Percentiles rank a stretch among this genome's conserved stretches.
phyloP scores from a whole-genome alignment of 2,329 filamentous ascomycete species.

The Trematosphaeria pertusa region DNA sequence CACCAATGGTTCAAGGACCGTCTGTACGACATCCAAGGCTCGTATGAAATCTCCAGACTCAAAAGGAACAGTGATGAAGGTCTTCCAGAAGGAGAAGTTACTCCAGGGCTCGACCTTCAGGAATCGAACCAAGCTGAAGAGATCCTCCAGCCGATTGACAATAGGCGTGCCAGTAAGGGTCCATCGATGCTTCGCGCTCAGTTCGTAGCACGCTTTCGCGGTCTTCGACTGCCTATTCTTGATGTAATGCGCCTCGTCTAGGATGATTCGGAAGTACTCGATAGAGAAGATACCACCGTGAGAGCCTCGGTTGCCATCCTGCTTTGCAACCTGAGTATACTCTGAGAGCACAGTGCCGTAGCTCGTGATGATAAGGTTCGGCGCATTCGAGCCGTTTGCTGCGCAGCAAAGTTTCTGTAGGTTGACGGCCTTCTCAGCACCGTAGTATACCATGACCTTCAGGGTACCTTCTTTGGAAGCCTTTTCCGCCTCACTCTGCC shows the following conservation, averaged over 20 bases:
- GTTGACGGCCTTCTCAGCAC: conserved; percentile 80
- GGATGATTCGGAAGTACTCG: conserved; percentile 91
- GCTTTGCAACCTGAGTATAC: conserved; percentile 75
- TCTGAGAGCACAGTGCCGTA: conserved; percentile 93
- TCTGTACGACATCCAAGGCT: conserved; percentile 95
- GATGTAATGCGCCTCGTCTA: conserved; percentile 95
- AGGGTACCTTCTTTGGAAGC: conserved; percentile 84
- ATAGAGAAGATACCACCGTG: conserved; percentile 82
- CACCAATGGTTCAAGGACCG: conserved; percentile 93
- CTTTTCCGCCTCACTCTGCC: conserved; percentile 93
- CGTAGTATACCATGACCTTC: conserved; percentile 90
- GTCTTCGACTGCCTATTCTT: conserved; percentile 90
- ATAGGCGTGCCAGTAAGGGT: conserved; percentile 94
- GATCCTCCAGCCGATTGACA: conserved; percentile 91
- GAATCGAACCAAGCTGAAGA: conserved; percentile 93
- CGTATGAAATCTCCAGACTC: conserved; percentile 94
- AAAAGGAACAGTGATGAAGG: conserved; percentile 96
- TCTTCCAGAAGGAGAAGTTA: conserved; percentile 99
- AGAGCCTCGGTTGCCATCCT: conserved; percentile 68
- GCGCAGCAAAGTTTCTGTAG: conserved; percentile 79
- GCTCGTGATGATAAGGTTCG: conserved; percentile 92
- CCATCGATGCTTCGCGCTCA: conserved; percentile 87
- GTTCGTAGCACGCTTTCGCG: conserved; percentile 90
- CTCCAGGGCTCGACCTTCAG: conserved; percentile 96
- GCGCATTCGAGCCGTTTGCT: conserved; percentile 75